These are phyloP conservation scores for Elongisporangium senticosum DNA, from an alignment of 352 stramenopile species.

Conservation along the genomic window DNA sequence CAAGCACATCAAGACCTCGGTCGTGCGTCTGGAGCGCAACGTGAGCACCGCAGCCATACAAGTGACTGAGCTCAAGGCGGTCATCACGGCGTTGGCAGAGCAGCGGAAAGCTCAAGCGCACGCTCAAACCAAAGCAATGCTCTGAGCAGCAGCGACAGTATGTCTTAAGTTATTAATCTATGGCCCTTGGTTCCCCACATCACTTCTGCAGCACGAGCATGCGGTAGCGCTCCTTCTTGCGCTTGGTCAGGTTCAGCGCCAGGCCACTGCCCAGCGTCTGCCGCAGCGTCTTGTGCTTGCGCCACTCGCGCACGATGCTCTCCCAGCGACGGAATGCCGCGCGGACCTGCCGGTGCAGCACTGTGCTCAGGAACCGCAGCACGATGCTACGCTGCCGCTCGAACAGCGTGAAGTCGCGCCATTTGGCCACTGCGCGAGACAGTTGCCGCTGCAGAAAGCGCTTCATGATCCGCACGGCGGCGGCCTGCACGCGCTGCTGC, in stretches of 20 bases:
- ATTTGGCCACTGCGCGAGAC: slow-evolving; percentile 38
- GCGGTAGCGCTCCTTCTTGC: slow-evolving; percentile 52
- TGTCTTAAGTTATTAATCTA: neutral
- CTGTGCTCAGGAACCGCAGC: slow-evolving; percentile 33
- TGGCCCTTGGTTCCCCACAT: neutral
- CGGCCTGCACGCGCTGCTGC: slow-evolving; percentile 42
- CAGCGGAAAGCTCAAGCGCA: neutral
- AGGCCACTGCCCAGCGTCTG: slow-evolving; percentile 44
- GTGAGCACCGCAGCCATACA: neutral
- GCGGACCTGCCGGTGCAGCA: slow-evolving; percentile 40
- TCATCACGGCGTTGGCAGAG: neutral
- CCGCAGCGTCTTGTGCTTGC: slow-evolving; percentile 37
- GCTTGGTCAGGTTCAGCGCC: slow-evolving; percentile 57
- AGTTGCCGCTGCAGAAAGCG: slow-evolving; percentile 36
- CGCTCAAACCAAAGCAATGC: neutral
- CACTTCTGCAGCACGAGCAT: slow-evolving; percentile 70
- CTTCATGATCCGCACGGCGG: slow-evolving; percentile 35
- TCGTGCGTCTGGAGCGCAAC: neutral
- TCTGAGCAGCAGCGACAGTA: neutral
- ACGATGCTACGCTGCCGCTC: slow-evolving; percentile 41
- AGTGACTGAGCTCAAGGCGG: neutral
- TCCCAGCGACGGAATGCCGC: slow-evolving; percentile 63
- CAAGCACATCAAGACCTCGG: neutral
- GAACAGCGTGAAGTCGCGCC: slow-evolving; percentile 33
- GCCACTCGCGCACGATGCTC: slow-evolving; percentile 25